Base-by-base conservation (phyloP, 78 protist genomes). In the Dictyostelium discoideum region DNA sequence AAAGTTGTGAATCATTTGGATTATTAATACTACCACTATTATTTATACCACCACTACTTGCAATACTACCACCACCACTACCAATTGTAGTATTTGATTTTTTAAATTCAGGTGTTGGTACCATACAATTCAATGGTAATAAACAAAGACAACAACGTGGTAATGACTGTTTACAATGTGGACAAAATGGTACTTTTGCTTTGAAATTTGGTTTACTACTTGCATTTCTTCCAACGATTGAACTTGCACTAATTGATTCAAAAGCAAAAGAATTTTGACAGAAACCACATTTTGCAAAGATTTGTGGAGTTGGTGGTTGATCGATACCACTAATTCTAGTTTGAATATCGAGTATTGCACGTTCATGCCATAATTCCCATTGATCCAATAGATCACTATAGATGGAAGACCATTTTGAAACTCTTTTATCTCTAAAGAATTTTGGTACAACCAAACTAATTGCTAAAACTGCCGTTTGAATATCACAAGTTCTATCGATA, bases 381-480 rank as follows among this genome's bases (percentile, higher is more conserved):
- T 57, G 83, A 69, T 98, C 97, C 29, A 98, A 90, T 5, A 98
- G 82, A 11, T 96, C 97, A n/a, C 98, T 84, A 90, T 98, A 98
- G 10, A 50, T 73, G 29, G 85, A 89, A 2, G 77, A 10, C 97
- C 97, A 94, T 44, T 79, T 85, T 32, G 60, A 24, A 22, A 80
- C 97, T 22, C 87, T 50, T 42, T 85, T 85, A 8, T 86, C 97
- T 42, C 83, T 24, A 80, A 80, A 82, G 42, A 32, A 18, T 24
- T 85, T 85, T 18, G 94, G 96, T 65, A 92, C 96, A 24, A 73
- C 86, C 3, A 80, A 54, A 29, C 78, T 73, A 37, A 85, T 57
- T 3, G 87, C 90, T 2, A 96, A 80, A 1, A 69, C 72, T 1
- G 95, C 98, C 0, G 98, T 94, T 86, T 98, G 99, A 46, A 97